A percentile compares a stretch with the other conserved stretches of the same genome.
These are phyloP conservation scores for Hypoxylon trugodes DNA, from an alignment of 495 filamentous ascomycete species.

Conservation along the genomic window DNA sequence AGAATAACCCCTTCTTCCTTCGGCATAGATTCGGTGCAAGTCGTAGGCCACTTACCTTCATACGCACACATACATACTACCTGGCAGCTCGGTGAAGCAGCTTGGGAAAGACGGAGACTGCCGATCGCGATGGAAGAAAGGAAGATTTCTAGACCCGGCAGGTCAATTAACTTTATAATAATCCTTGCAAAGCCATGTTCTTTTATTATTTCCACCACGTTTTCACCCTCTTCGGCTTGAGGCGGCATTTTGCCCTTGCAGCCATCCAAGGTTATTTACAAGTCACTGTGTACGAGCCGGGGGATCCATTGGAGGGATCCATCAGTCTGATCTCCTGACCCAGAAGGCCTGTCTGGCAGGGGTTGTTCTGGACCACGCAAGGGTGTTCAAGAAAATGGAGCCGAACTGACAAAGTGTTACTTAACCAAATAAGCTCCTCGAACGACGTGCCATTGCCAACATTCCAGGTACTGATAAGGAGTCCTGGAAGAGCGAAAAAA, in stretches of 20 bases:
- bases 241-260: conserved; percentile 25
- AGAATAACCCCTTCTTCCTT: conserved; percentile 16
- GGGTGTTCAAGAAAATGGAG: conserved; percentile 9
- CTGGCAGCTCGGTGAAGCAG: conserved; percentile 30
- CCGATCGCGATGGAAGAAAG: conserved; percentile 20
- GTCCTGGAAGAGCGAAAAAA: too few relatives aligned
- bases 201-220: conserved; percentile 17
- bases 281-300: background rate
- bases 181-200: conserved; percentile 24
- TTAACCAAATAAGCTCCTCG: conserved; percentile 15
- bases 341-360: conserved; percentile 14
- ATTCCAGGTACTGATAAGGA: conserved; percentile 18
- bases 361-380: conserved; percentile 28
- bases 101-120: conserved; percentile 8
- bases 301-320: conserved; percentile 13
- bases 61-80: background rate
- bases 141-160: conserved; percentile 36
- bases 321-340: conserved; percentile 34
- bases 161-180: conserved; percentile 27
- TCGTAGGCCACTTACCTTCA: background rate
- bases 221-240: conserved; percentile 31
- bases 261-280: background rate
- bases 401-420: conserved; percentile 10
- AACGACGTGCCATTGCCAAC: conserved; percentile 26
- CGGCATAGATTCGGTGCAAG: conserved; percentile 5